A percentile compares a stretch with the other conserved stretches of the same genome.
Evolutionary conservation across 768 basidiomycete genomes (phyloP).

Genomic region (Steccherinum ochraceum): DNA sequence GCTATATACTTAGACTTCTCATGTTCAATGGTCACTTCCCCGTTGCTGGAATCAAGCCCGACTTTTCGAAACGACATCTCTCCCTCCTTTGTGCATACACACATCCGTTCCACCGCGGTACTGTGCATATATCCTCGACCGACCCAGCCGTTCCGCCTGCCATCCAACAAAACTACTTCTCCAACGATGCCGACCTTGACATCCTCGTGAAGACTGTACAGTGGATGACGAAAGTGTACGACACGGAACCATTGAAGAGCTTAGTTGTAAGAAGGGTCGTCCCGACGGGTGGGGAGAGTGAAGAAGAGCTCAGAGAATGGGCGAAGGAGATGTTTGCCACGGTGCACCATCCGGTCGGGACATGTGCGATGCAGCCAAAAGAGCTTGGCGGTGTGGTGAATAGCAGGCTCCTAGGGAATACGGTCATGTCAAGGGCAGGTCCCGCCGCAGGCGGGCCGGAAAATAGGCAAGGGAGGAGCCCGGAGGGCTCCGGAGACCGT

Average conservation of each 20-base stretch:
- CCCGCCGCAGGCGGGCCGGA: no score
- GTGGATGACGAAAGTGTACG: slow-evolving; percentile 2
- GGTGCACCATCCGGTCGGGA: slow-evolving; percentile 30
- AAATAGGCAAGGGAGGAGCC: no score
- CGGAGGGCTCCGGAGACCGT: no score
- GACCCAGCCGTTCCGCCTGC: slow-evolving; percentile 5
- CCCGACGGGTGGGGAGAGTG: neutral
- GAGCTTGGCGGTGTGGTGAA: slow-evolving; percentile 33
- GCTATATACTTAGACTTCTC: neutral
- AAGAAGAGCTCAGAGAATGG: slow-evolving; percentile 3
- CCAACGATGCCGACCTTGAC: slow-evolving; percentile 6
- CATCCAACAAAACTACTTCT: slow-evolving; percentile 9
- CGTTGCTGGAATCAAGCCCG: slow-evolving; percentile 1
- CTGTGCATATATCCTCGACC: slow-evolving; percentile 15
- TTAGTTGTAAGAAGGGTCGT: neutral
- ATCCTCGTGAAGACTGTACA: slow-evolving; percentile 1
- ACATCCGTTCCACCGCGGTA: slow-evolving; percentile 19
- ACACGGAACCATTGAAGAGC: neutral
- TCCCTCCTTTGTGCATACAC: neutral
- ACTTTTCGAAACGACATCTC: slow-evolving; percentile 4
- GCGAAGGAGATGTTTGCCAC: slow-evolving; percentile 3
- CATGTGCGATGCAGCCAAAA: slow-evolving; percentile 34
- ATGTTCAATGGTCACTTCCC: slow-evolving; percentile 5
- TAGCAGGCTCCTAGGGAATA: slow-evolving; percentile 23
- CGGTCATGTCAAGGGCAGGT: no score